phyloP scores from a whole-genome alignment of 2,329 filamentous ascomycete genomes.

The Epichloe typhina region DNA sequence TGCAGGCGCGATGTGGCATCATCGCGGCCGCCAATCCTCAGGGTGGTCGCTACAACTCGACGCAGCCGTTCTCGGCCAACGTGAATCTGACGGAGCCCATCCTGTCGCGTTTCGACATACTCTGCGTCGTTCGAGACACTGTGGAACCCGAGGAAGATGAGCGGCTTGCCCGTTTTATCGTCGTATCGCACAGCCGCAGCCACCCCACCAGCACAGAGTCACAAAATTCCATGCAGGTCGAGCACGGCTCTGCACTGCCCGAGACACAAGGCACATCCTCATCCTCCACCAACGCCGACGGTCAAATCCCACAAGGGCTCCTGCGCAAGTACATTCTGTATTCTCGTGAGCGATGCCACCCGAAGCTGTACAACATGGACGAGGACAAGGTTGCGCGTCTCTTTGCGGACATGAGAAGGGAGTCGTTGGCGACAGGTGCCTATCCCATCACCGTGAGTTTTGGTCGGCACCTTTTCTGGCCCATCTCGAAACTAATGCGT shows the following conservation, averaged over 20 bases:
- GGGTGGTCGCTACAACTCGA: constrained; percentile 91
- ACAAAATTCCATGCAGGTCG: constrained; percentile 47
- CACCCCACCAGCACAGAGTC: constrained; percentile 51
- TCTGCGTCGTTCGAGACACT: constrained; percentile 90
- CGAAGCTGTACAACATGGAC: constrained; percentile 94
- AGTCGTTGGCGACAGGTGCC: constrained; percentile 83
- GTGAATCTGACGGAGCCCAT: constrained; percentile 96
- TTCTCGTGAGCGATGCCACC: constrained; percentile 73
- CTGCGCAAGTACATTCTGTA: constrained; percentile 96
- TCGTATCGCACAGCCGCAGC: constrained; percentile 83
- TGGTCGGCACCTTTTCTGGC: neutral
- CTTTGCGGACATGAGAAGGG: constrained; percentile 91
- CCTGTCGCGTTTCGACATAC: constrained; percentile 91
- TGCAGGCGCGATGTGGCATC: constrained; percentile 91
- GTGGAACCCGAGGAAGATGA: constrained; percentile 90
- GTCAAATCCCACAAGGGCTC: constrained; percentile 79
- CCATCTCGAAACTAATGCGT: constrained; percentile 1
- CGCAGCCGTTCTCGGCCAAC: constrained; percentile 89
- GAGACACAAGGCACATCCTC: constrained; percentile 20
- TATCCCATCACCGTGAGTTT: constrained; percentile 89
- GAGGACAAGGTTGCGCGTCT: constrained; percentile 91
- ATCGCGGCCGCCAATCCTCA: constrained; percentile 95
- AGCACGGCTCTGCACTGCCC: constrained; percentile 36
- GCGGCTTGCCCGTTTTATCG: constrained; percentile 84
- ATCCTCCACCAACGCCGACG: constrained; percentile 27